phyloP scores from a whole-genome alignment of 1,284 basidiomycete genomes.

The Pseudomicrostroma phylloplanum region DNA sequence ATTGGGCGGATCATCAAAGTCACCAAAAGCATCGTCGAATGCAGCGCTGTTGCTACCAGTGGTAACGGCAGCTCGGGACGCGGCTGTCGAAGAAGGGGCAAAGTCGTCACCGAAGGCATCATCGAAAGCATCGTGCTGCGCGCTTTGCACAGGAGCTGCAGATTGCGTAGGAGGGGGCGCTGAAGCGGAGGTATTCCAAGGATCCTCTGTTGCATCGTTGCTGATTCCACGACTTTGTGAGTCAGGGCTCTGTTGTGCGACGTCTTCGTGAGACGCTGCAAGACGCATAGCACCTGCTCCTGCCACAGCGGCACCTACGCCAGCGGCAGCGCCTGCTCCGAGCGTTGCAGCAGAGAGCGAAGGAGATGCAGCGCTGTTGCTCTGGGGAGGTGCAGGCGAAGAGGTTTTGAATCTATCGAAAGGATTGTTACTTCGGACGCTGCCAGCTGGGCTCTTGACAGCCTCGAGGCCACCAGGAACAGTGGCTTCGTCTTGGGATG shows the following conservation, averaged over 20 bases:
- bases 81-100: constrained; percentile 10
- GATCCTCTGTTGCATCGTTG: background rate
- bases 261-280: background rate
- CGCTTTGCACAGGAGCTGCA: constrained; percentile 3
- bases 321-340: constrained; percentile 34
- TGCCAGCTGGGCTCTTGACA: constrained; percentile 50
- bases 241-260: no score
- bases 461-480: constrained; percentile 12
- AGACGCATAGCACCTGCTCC: constrained; percentile 7
- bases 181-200: background rate
- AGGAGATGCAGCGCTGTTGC: constrained; percentile 7
- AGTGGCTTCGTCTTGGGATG: constrained; percentile 11
- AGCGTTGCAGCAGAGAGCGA: constrained; percentile 5
- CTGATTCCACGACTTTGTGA: background rate
- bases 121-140: constrained; percentile 22
- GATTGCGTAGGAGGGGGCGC: background rate
- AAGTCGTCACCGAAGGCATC: constrained; percentile 49
- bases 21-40: constrained; percentile 57
- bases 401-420: constrained; percentile 69
- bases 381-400: constrained; percentile 11
- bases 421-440: constrained; percentile 78
- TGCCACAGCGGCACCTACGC: constrained; percentile 33
- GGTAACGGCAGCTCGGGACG: background rate
- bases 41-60: constrained; percentile 32
- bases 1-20: constrained; percentile 12